Evolutionary conservation across 2,329 filamentous ascomycete genomes (phyloP), one percentile per base, ranked within the genome.

Genomic region (Fusarium sp.): DNA sequence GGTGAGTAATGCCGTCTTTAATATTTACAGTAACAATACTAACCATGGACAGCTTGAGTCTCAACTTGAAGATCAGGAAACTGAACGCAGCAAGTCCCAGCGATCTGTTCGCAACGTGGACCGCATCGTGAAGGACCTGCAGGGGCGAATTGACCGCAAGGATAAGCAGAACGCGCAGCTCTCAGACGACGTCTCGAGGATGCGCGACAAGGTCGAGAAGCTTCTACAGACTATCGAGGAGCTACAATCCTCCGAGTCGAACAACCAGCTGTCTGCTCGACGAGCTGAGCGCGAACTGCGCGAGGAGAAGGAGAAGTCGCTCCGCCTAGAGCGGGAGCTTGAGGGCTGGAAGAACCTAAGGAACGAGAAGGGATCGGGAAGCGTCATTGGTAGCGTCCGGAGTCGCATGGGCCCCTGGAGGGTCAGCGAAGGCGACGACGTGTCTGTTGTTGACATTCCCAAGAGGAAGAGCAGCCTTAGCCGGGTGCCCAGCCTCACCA

Each of bases 191-290:
- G 89, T 98, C 66, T 87, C 88, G 75, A 93, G 96, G 73, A 92
- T 94, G 79, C 93, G 96, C 71, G 96, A 98, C 84, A 97, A 96
- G 86, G 90, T 95, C 71, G 94, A 96, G 74, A 94, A 95, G 80
- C 91, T 98, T 6, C 92, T 99, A 60, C 89, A 92, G 80, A 94
- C 94, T 2, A 98, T 99, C 77, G 96, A 98, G 80, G 96, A 98
- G 81, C 90, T 99, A 37, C 96, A 99, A 82, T 91, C 93, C 16
- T 93, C 91, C 16, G 96, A 98, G 83, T 95, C 93, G 24, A 87
- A 91, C 13, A 92, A 92, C 56, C 94, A 98, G 82, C 89, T 98
- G 47, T 89, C 92, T 29, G 92, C 94, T 29, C 93, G 96, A 66
- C 92, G 96, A 50, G 94, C 94, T 18, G 96, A 99, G 82, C 91